Evolutionary conservation across 2,329 filamentous ascomycete genomes (phyloP), one percentile per base, ranked within the genome.

Genomic region (Sclerotinia subarctica): DNA sequence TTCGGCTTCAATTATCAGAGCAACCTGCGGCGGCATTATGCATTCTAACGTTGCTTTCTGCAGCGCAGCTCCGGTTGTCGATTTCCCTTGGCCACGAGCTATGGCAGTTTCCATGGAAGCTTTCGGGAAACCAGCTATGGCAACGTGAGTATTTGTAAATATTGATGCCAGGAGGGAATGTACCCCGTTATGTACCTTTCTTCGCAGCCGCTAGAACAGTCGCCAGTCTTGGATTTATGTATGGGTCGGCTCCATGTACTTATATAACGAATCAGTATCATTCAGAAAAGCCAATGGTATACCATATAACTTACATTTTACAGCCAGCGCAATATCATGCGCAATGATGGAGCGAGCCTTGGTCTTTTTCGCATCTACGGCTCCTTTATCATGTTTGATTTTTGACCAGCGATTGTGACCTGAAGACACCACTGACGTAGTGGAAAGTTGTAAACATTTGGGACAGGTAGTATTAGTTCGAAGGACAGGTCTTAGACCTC

Each of bases 391-490:
- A 79, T 98, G 95, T 77, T 90, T 92, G 80, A 97, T 98, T 76
- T 95, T 96, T 68, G 93, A 93, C 95, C 95, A 99, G 78, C 93
- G 91, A 79, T 90, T 97, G 80, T 97, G 93, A 19, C 93, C 93
- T 32, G 90, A 89, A 70, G 80, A 79, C 19, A 80, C 76, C 10
- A 74, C 68, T 11, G 82, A 72, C 21, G 81, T 78, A 51, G 78
- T 79, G 72, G 84, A 87, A 72, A 83, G 77, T 64, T 66, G 68
- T 11, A 74, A 56, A 68, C 74, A 77, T 74, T 70, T 69, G 38
- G 69, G 65, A 64, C 72, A 77, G 17, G 73, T 67, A 29, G 65
- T 72, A 10, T 73, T 68, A 26, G 52, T 53, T 57, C 59, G 67
- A 44, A 64, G 54, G 21, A 74, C 58, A 51, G 67, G 59, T 53